Conservation (phyloP, 768 basidiomycete species). For the Trametes meyenii region DNA sequence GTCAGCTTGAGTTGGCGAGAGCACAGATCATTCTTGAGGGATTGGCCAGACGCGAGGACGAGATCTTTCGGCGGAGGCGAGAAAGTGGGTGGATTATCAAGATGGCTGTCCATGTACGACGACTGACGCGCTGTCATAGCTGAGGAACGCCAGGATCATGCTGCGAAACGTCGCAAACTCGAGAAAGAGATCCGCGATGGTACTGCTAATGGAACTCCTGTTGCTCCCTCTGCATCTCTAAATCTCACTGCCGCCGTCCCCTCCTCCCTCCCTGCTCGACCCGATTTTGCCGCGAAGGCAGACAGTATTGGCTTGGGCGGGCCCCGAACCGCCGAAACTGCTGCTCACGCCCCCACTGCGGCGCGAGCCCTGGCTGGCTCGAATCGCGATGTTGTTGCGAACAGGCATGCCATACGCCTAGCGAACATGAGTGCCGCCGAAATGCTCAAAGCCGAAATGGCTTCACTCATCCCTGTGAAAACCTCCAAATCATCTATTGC, state of each 20-base stretch:
- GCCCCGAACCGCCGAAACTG: conserved; percentile 57
- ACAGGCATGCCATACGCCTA: conserved; percentile 88
- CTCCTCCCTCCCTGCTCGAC: conserved; percentile 44
- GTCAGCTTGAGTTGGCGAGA: conserved; percentile 80
- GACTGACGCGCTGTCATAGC: conserved; percentile 47
- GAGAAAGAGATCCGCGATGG: conserved; percentile 49
- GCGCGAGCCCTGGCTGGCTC: conserved; percentile 78
- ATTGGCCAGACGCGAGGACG: conserved; percentile 91
- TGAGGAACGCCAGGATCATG: conserved; percentile 92
- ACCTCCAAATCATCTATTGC: conserved; percentile 30
- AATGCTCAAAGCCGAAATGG: conserved; percentile 87
- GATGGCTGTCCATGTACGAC: background rate
- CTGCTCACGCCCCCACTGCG: conserved; percentile 59
- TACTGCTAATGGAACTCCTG: conserved; percentile 19
- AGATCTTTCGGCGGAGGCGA: conserved; percentile 89
- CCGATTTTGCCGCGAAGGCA: conserved; percentile 73
- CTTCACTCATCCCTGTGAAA: conserved; percentile 51
- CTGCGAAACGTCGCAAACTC: conserved; percentile 84
- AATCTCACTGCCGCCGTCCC: conserved; percentile 50
- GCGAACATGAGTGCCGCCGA: conserved; percentile 98
- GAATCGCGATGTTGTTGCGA: conserved; percentile 90
- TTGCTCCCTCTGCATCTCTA: conserved; percentile 53
- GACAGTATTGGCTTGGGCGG: conserved; percentile 80
- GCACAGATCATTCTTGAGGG: conserved; percentile 96
- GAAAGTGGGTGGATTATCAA: conserved; percentile 60